Evolutionary conservation across 805 yeast species (phyloP), one percentile per base, ranked within the genome.

Genomic region (Candida nemodendra): DNA sequence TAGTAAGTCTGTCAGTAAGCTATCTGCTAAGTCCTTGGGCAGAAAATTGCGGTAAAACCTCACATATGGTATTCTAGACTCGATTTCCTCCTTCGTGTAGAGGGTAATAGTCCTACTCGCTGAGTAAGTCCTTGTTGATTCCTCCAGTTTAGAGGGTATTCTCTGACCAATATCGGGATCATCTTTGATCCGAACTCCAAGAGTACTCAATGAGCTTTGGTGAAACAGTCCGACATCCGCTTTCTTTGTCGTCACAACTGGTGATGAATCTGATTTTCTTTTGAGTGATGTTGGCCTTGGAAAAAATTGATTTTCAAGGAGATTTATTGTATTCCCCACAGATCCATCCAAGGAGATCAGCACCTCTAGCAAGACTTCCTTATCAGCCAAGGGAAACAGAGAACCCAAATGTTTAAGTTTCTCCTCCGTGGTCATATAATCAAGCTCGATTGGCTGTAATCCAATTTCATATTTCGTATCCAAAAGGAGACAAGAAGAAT

Each of bases 291-390:
- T 21, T 11, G 7, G 24, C 9, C 24, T 21, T 7, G 11, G 7
- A 7, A 13, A 42, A 34, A 59, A 50, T 22, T 62, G 60, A 27
- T 71, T 74, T 19, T 61, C 51, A 12, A 81, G 53, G 17, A 79
- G 47, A 0, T 45, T 26, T 28, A 65, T 65, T 1, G 79, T 73
- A 8, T 55, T 41, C 7, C 59, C 54, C 1, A 79, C 27, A 2
- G 81, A 72, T 1, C 84, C 87, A 30, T 68, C 65, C 48, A 84
- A 79, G 0, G 73, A 60, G 1, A 69, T 35, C 9, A 83, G 62
- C 3, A 83, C 53, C 34, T 81, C 88, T 4, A 71, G 51, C 4
- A 80, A 54, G 0, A 64, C 57, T 2, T 56, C 66, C 4, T 54
- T 60, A 26, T 65, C 73, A 3, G 68, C 73, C 0, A 42, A 52